Evolutionary conservation across 106 monocot species (phyloP).

Genomic region (Apostasia shenzhenica): DNA sequence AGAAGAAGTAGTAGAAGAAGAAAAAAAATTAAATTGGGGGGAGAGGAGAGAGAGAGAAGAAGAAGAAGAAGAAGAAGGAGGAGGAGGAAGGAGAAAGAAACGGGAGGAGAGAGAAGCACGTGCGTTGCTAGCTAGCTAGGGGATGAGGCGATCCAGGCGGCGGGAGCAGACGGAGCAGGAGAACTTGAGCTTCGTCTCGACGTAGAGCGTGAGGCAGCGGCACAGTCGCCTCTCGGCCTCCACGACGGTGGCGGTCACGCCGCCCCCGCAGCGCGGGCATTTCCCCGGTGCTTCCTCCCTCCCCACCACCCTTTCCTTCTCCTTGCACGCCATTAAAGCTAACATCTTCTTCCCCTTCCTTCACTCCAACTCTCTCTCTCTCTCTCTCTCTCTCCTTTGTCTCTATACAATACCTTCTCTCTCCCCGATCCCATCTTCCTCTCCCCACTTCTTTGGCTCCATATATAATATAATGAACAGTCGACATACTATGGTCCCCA

Average conservation of each 20-base stretch:
- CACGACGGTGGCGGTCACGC: conserved; percentile 42
- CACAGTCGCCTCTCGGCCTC: conserved; percentile 27
- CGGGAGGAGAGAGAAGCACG: too few relatives aligned
- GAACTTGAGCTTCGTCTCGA: conserved; percentile 41
- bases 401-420: neutral
- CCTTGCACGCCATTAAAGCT: conserved; percentile 10
- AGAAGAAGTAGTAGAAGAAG: too few relatives aligned
- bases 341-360: conserved; percentile 1
- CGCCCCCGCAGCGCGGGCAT: conserved; percentile 52
- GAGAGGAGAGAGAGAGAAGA: too few relatives aligned
- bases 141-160: conserved; percentile 17
- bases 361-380: conserved; percentile 6
- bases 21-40: too few relatives aligned
- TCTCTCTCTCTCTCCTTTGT: neutral
- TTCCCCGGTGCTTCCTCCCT: conserved; percentile 45
- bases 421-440: neutral
- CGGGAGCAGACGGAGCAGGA: conserved; percentile 43
- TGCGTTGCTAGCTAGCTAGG: neutral
- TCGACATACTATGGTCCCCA: too few relatives aligned
- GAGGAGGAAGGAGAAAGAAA: too few relatives aligned
- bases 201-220: conserved; percentile 45
- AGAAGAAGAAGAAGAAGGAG: too few relatives aligned
- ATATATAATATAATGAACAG: too few relatives aligned
- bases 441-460: too few relatives aligned
- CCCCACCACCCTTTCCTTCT: conserved; percentile 38